Conservation (phyloP, 177 flowering plant genomes). For the Telopea speciosissima region DNA sequence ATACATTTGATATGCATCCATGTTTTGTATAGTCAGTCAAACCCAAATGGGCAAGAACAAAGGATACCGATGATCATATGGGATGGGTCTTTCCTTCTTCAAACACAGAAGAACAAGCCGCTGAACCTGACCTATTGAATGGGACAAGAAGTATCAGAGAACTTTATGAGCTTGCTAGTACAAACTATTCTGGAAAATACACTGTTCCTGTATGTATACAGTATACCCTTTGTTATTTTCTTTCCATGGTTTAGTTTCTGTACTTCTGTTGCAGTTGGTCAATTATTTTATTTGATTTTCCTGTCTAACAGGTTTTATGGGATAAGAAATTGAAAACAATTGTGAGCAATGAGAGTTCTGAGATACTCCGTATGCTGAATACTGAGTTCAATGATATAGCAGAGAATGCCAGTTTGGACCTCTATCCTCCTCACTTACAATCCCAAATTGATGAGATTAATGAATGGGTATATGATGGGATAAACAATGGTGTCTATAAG, state of each 20-base stretch:
- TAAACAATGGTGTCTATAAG: constrained; percentile 92
- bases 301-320: constrained; percentile 61
- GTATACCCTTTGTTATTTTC: not conserved
- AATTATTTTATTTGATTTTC: not conserved
- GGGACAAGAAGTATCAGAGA: constrained; percentile 65
- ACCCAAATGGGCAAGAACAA: constrained; percentile 70
- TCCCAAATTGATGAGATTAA: constrained; percentile 61
- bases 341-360: constrained; percentile 87
- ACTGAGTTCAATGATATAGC: constrained; percentile 80
- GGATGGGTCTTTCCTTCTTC: constrained; percentile 79
- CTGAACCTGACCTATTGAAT: constrained; percentile 64
- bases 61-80: constrained; percentile 67
- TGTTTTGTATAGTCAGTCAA: constrained; percentile 46
- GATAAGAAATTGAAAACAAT: constrained; percentile 84
- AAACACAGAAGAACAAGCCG: constrained; percentile 51
- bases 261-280: too few species aligned
- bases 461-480: constrained; percentile 70
- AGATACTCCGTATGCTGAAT: constrained; percentile 85
- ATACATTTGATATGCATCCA: not conserved
- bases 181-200: constrained; percentile 75
- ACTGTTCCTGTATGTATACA: constrained; percentile 83
- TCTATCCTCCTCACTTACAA: constrained; percentile 68
- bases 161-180: constrained; percentile 80
- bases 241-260: not conserved
- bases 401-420: constrained; percentile 66